Evolutionary conservation across 2,329 filamentous ascomycete species (phyloP), one percentile per base, ranked within the genome.

Genomic region (Fusarium burgessii): DNA sequence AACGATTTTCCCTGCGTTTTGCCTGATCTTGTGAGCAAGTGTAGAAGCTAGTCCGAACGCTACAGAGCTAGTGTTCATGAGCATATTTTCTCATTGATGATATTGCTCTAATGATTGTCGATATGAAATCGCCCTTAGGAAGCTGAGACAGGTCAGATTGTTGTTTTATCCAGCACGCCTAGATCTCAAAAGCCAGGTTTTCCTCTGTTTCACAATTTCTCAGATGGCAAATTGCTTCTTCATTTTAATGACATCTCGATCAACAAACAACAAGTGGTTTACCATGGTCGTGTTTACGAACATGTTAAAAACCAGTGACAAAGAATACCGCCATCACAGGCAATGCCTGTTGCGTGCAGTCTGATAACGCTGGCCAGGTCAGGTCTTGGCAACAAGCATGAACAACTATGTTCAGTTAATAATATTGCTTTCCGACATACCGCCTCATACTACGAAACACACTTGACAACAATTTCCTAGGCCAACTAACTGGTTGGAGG

Each of bases 1-100:
- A 61, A 55, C 62, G 41, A 63, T 67, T 69, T 62, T 62, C 35
- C 50, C 57, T 67, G 63, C 35, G 29, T 52, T 62, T 74, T 71
- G 60, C 70, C 56, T 73, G 61, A 72, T 66, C 60, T 61, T 72
- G 56, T 72, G 63, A 75, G 63, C 64, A 69, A 46, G 25, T 59
- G 42, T 40, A 62, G 47, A 49, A 38, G 55, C 71, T 76, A 76
- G 74, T 66, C 55, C 57, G 49, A 20, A 70, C 71, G 60, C 69
- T 72, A 74, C 66, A 46, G 46, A 27, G 55, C 51, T 56, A 57
- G 58, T 60, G 42, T 61, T 67, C 38, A 54, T 59, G 52, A 50
- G 50, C 58, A 72, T 56, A 52, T 41, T 56, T 62, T 70, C 32
- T 59, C 33, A 35, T 65, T 57, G 35, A 33, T 61, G 36, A 33